phyloP scores from a whole-genome alignment of 1,139 yeast genomes.

The Debaryomyces sp. region DNA sequence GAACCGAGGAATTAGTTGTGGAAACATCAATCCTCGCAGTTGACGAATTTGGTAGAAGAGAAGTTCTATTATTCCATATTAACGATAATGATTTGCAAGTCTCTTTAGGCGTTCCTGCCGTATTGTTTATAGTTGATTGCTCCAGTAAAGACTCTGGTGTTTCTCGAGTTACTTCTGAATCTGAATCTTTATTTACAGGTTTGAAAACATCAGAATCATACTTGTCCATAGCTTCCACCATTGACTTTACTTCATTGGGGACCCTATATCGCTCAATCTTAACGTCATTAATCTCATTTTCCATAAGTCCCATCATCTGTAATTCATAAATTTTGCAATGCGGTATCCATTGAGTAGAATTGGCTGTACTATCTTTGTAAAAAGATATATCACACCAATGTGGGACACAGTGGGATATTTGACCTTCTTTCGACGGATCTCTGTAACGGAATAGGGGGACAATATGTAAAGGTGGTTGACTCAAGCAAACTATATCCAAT shows the following conservation, averaged over 20 bases:
- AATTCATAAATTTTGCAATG: constrained; percentile 90
- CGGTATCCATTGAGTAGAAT: constrained; percentile 78
- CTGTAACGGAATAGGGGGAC: constrained; percentile 85
- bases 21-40: constrained; percentile 25
- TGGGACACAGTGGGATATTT: constrained; percentile 78
- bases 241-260: constrained; percentile 30
- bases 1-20: constrained; percentile 38
- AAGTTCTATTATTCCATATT: constrained; percentile 24
- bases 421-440: constrained; percentile 38
- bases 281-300: constrained; percentile 73
- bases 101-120: constrained; percentile 14
- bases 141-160: neutral
- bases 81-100: constrained; percentile 30
- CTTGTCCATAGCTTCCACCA: constrained; percentile 56
- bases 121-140: neutral
- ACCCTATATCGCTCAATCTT: constrained; percentile 56
- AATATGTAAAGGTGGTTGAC: constrained; percentile 89
- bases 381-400: constrained; percentile 94
- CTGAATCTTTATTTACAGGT: constrained; percentile 17
- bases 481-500: constrained; percentile 82
- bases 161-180: neutral
- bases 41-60: constrained; percentile 19
- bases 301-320: constrained; percentile 99
- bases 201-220: constrained; percentile 61
- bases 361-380: constrained; percentile 62